Base-by-base conservation (phyloP, 257 asterid genomes). In the Primulina huaijiensis region DNA sequence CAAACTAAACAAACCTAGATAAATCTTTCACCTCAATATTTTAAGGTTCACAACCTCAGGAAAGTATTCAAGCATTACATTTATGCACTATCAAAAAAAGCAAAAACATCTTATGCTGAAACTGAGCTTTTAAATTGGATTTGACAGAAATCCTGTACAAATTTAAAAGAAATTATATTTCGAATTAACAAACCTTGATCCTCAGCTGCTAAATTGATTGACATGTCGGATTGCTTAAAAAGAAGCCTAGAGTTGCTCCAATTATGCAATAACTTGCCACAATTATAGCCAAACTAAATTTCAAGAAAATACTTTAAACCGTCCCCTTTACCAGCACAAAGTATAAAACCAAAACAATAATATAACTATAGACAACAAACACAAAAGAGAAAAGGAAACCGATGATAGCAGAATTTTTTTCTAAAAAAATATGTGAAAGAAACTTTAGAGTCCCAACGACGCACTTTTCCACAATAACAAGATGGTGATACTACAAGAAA, bases 1-100 rank as follows among this genome's bases (percentile, higher is more conserved):
- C 70, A 7, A 35, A 35, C 40, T 35, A 35, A 34, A 27, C 50
- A 69, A 60, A 74, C 69, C 46, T 73, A 69, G 70, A 37, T 64
- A 43, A 62, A 50, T 68, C 31, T 0, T 40, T 61, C 29, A 9
- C 68, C 73, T 63, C 19, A 20, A 10, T 60, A 52, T 60, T 50
- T 33, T 64, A 62, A 17, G 9, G 12, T 52, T 67, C 52, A 67
- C 27, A 35, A 27, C 30, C 71, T 60, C 34, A 7, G 57, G 7
- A 4, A 10, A 59, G 27, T 21, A 62, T 19, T 25, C 50, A 40
- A 19, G 60, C n/a, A 20, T 1, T 25, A 43, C 68, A 71, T 27
- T 50, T 31, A 50, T 33, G 60, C 50, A 69, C 27, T 5, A 67
- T 19, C 40, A 65, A 50, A 57, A 6, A 56, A 5, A 30, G 60